phyloP scores from a whole-genome alignment of 148 eudicot genomes.

The Chenopodium formosanum region DNA sequence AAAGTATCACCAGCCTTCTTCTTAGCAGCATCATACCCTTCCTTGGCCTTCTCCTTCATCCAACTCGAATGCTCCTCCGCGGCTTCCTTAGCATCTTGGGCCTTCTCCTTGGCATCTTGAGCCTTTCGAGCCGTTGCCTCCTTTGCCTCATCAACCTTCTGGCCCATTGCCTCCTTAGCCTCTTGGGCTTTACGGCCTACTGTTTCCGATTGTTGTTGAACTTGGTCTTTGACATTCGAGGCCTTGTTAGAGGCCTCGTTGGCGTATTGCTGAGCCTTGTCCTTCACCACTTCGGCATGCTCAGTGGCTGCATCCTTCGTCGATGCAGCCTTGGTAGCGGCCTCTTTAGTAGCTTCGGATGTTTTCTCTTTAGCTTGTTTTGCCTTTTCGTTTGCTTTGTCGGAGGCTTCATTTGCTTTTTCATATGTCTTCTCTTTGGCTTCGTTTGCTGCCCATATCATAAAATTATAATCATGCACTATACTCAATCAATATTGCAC shows the following conservation, averaged over 20 bases:
- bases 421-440: constrained; percentile 17
- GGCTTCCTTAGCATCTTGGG: background rate
- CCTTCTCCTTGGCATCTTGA: constrained; percentile 21
- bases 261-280: constrained; percentile 21
- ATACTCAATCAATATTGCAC: too few relatives aligned
- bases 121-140: constrained; percentile 15
- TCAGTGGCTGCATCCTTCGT: constrained; percentile 14
- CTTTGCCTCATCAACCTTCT: constrained; percentile 15
- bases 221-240: constrained; percentile 12
- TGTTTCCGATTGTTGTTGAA: constrained; percentile 1
- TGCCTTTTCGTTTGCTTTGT: constrained; percentile 20
- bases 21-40: constrained; percentile 29
- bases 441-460: background rate
- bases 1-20: constrained; percentile 25
- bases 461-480: background rate
- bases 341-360: constrained; percentile 12
- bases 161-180: constrained; percentile 2
- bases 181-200: constrained; percentile 17
- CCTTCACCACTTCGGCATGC: constrained; percentile 18
- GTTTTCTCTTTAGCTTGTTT: constrained; percentile 22
- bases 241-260: constrained; percentile 20
- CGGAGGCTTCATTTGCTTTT: constrained; percentile 11
- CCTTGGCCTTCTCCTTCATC: constrained; percentile 27
- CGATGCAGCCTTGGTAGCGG: constrained; percentile 12
- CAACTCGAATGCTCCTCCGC: constrained; percentile 12